These are phyloP conservation scores for Xylaria intraflava DNA, from an alignment of 495 filamentous ascomycete species.

Conservation along the genomic window DNA sequence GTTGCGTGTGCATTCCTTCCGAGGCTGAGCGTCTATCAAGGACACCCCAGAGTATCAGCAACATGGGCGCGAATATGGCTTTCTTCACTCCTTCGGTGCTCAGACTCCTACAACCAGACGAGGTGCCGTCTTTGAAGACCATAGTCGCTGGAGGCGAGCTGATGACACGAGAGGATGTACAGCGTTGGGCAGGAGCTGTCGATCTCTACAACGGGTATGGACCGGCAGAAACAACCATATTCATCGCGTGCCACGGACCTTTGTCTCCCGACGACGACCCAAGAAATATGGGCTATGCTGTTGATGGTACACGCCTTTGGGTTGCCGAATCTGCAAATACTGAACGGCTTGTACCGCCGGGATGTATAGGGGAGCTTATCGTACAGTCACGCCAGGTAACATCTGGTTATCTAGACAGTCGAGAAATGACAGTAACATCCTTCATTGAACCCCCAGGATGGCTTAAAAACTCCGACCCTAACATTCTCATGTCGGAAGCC, in stretches of 20 bases:
- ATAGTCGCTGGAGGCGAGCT: not conserved
- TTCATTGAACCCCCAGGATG: not conserved
- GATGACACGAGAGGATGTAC: not conserved
- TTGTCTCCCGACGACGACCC: too few relatives aligned
- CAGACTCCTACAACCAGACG: not conserved
- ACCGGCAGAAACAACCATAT: not conserved
- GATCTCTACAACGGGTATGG: too few relatives aligned
- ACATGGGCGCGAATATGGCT: slow-evolving; percentile 15
- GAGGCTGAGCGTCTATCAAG: slow-evolving; percentile 15
- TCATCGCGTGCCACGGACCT: too few relatives aligned
- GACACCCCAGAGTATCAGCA: slow-evolving; percentile 9
- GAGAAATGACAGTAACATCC: not conserved
- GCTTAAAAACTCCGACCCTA: too few relatives aligned
- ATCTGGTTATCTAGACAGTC: not conserved
- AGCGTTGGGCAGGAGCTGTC: not conserved
- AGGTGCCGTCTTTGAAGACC: not conserved
- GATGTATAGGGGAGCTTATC: not conserved
- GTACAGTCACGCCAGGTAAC: not conserved
- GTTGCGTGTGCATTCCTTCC: slow-evolving; percentile 28
- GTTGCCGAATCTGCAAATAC: not conserved
- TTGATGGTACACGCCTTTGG: not conserved
- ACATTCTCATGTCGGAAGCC: too few relatives aligned
- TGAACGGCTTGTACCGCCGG: not conserved
- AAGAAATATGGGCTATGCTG: not conserved
- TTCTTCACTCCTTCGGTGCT: not conserved